Evolutionary conservation across 2,329 filamentous ascomycete genomes (phyloP), one percentile per base, ranked within the genome.

Genomic region (Alternaria viburni): DNA sequence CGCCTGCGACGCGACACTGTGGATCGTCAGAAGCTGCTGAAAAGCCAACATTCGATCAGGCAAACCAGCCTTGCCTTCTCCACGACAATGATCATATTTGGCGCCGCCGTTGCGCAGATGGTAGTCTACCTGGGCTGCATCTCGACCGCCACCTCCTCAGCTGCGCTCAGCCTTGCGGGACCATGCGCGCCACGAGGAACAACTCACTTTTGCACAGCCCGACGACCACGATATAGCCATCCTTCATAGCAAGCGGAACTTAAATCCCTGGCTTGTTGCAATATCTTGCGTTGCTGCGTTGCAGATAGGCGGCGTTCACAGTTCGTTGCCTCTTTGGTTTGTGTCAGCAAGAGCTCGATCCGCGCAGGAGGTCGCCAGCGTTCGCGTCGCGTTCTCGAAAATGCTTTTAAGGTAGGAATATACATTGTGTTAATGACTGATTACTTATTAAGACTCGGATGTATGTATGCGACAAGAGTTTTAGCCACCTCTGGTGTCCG

Each of bases 61-160:
- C 41, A 13, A 12, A 6, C 1, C 3, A 21, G 12, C 3, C 6
- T 23, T 21, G 43, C 19, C n/a, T 45, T 7, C 36, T 43, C n/a
- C 3, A 43, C 5, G n/a, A 2, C 7, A 19, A 6, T 0, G 9
- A 43, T 6, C 5, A 10, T 0, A 28, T 26, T 2, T 26, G 25
- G 25, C 25, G 8, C 25, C 25, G 23, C 23, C 6, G 7, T 25
- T 25, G 23, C 23, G 7, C 23, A 25, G 23, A 25, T 25, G 23
- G 23, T 25, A 25, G 23, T 25, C 23, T 25, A 8, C 23, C 23
- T 26, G 8, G 26, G 4, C 26, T 28, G 26, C 10, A 28, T 12
- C 11, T 6, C 28, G 11, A 30, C 28, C 28, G 12, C 30, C 30
- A 32, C 30, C 12, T 15, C 6, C 30, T 43, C 36, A 43, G 36